Percentiles rank a stretch among this genome's conserved stretches.
Conservation (phyloP, 371 early-diverging fungal species). For the Massospora cicadina region DNA sequence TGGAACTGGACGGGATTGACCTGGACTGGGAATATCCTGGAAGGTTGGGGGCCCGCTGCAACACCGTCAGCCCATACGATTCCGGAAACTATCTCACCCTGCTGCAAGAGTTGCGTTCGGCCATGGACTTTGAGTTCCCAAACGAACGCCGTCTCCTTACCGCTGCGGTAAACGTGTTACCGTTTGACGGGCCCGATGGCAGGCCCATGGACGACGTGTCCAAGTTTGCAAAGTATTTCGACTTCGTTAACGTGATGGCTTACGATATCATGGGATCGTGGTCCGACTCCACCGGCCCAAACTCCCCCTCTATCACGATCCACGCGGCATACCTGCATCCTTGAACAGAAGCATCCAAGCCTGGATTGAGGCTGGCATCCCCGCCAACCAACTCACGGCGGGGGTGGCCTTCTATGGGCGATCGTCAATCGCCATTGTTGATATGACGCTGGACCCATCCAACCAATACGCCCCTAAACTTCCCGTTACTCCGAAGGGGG, state of each 20-base stretch:
- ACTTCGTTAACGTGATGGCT: constrained; percentile 37
- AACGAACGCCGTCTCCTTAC: constrained; percentile 31
- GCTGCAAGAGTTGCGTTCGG: constrained; percentile 38
- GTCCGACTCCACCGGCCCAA: constrained; percentile 33
- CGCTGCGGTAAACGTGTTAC: constrained; percentile 46
- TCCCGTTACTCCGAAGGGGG: constrained; percentile 20
- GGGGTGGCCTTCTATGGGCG: constrained; percentile 43
- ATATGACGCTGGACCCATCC: constrained; percentile 14
- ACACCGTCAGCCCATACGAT: constrained; percentile 28
- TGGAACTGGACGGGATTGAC: constrained; percentile 15
- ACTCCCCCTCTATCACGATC: constrained; percentile 27
- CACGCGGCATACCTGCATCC: constrained; percentile 12
- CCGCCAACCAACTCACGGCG: constrained; percentile 34
- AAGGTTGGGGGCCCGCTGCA: constrained; percentile 34
- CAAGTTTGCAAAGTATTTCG: constrained; percentile 29
- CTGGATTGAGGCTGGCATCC: constrained; percentile 36
- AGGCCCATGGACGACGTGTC: constrained; percentile 34
- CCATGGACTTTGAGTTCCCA: constrained; percentile 22
- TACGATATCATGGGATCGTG: constrained; percentile 29
- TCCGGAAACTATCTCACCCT: constrained; percentile 35
- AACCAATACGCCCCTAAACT: constrained; percentile 10
- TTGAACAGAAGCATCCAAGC: constrained; percentile 19
- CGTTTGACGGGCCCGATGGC: constrained; percentile 33
- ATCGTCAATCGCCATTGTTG: constrained; percentile 18
- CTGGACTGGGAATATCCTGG: constrained; percentile 71